Evolutionary conservation across 1,284 basidiomycete species (phyloP), one percentile per base, ranked within the genome.

Genomic region (Termitomyces sp.): DNA sequence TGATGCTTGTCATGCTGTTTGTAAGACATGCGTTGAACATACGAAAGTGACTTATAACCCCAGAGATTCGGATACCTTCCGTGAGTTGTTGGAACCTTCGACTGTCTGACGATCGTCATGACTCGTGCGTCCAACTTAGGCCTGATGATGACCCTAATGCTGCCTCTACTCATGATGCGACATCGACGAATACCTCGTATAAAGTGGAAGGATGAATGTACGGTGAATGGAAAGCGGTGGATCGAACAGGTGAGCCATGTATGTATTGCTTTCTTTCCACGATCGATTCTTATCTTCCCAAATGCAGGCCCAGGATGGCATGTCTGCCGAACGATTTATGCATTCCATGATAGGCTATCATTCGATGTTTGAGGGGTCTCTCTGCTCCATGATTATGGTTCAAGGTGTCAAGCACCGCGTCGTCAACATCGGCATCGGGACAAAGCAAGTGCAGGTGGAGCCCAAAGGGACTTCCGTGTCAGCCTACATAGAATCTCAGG

Each of bases 81-180:
- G 87, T 90, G 67, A 67, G 84, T 76, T 1, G 8, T 12, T 38
- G 24, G 17, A 31, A 21, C 10, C 19, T 31, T 50, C 51, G 47
- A 34, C 44, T 28, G 17, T 12, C 15, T n/a, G 40, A 15, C 13
- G 30, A 9, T 24, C 24, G 34, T 21, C 10, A 6, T 36, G 39
- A 24, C 43, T 53, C 15, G 40, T 4, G 9, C 10, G 31, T 38
- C 8, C 39, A 13, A 47, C 26, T 38, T 28, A 90, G 88, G 86
- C 28, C 78, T 81, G 62, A 71, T 88, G 57, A 79, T 90, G 65
- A 82, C 82, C 19, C 75, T 84, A 58, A 83, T 90, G 72, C 73
- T 90, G n/a, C 88, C 88, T 0, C 73, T 89, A 13, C 80, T 90
- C 60, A 90, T 90, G 86, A 90, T 90, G 88, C 74, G 88, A 15